Base-by-base conservation (phyloP, 208 protist species). In the Crithidia acanthocephali region DNA sequence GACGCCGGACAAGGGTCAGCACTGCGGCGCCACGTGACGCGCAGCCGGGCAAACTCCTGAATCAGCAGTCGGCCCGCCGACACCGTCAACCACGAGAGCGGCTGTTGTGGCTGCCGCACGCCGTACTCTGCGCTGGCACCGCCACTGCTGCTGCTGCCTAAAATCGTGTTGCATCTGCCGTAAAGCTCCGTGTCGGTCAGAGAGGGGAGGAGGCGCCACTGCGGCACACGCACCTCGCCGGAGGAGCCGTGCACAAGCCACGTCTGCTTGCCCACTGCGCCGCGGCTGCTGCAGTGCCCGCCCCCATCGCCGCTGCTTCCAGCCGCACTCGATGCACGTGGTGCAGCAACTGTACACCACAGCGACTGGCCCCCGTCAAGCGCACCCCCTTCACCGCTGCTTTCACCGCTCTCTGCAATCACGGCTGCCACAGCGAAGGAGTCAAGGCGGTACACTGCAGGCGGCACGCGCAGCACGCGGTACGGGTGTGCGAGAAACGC, bases 351-450 rank as follows among this genome's bases (percentile, higher is more conserved):
- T 15, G 16, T 22, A 2, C n/a, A 66, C 61, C 61, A 66, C 30
- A 56, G 32, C 13, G 47, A 66, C 61, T 56, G 30, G 23, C 50
- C 15, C 16, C 20, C 23, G 3, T 52, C 27, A 22, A n/a, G n/a
- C n/a, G 18, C 18, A 13, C 27, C 44, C 37, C 4, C 59, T 18
- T 2, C 13, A 51, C 28, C 23, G 22, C 44, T 25, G 25, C n/a
- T n/a, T 15, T 22, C 48, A 15, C 40, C 16, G 16, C 32, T 23
- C 11, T 42, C 27, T 22, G 27, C 56, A 16, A 77, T 45, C 7
- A 28, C 50, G 35, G 66, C 72, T 23, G 60, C 2, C n/a, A 77
- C 58, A 20, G 72, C 56, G 35, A 77, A 72, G 25, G 45, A 59
- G 40, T 60, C 58, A 16, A 66, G 47, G 2, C 64, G 58, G 27